These are phyloP conservation scores for Blattamonas nauphoetae DNA, from an alignment of 78 protist genomes.

Conservation along the genomic window DNA sequence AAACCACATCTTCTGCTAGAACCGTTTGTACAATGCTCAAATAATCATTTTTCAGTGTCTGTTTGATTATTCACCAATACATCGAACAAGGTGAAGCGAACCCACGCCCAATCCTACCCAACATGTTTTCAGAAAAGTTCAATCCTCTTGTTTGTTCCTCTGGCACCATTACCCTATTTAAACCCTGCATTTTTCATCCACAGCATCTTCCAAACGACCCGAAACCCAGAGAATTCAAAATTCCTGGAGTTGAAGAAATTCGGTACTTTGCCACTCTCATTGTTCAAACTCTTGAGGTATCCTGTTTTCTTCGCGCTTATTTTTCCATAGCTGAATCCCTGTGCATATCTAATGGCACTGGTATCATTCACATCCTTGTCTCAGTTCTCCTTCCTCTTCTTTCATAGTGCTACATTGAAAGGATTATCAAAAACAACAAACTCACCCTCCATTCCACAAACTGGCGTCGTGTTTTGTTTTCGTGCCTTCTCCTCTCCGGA, in stretches of 20 bases:
- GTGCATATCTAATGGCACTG: not conserved
- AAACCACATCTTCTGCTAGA: not conserved
- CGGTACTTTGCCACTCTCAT: not conserved
- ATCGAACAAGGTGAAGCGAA: not conserved
- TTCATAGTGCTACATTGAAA: not conserved
- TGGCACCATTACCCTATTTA: not conserved
- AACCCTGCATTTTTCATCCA: not conserved
- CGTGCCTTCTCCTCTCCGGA: not conserved
- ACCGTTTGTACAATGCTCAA: too few relatives aligned
- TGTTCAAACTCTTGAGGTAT: not conserved
- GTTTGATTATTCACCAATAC: not conserved
- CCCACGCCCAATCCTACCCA: not conserved
- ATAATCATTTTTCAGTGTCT: too few relatives aligned
- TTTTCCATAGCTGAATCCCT: not conserved
- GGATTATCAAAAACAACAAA: not conserved
- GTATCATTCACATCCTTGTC: not conserved
- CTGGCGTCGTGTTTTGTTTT: not conserved
- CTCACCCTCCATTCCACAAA: not conserved
- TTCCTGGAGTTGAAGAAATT: not conserved
- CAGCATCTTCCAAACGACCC: conserved; percentile 1
- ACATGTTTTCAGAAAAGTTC: not conserved
- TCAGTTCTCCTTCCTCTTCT: not conserved
- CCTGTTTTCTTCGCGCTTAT: not conserved
- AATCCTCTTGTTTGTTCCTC: not conserved
- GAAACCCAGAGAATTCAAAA: not conserved